Conservation (phyloP, 805 yeast genomes). For the Kuraishia piskuri region DNA sequence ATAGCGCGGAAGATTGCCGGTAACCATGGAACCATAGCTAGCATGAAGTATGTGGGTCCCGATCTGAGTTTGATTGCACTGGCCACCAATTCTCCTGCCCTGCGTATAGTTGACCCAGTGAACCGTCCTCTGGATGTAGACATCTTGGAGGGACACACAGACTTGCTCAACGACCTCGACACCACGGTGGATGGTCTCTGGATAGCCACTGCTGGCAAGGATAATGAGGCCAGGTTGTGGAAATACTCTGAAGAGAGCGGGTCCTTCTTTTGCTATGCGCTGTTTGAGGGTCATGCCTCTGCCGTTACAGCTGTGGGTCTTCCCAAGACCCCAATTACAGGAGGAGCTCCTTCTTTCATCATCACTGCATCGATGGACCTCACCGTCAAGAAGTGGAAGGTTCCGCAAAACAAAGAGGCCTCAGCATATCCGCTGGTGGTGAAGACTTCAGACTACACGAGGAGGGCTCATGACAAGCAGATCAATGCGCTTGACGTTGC, state of each 20-base stretch:
- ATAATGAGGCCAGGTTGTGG: slow-evolving; percentile 83
- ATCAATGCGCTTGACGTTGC: slow-evolving; percentile 84
- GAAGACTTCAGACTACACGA: slow-evolving; percentile 71
- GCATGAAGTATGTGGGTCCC: slow-evolving; percentile 72
- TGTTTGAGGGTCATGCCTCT: slow-evolving; percentile 80
- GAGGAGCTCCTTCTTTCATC: slow-evolving; percentile 50
- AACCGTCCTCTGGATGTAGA: slow-evolving; percentile 50
- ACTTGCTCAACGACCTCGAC: slow-evolving; percentile 75
- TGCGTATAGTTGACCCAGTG: slow-evolving; percentile 64
- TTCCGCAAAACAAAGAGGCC: slow-evolving; percentile 36
- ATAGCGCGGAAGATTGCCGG: slow-evolving; percentile 64
- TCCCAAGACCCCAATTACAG: slow-evolving; percentile 40
- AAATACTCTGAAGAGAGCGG: slow-evolving; percentile 35
- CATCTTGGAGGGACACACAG: slow-evolving; percentile 74
- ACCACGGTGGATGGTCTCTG: slow-evolving; percentile 73
- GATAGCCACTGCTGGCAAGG: slow-evolving; percentile 91
- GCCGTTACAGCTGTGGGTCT: slow-evolving; percentile 77
- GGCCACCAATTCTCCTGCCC: slow-evolving; percentile 89
- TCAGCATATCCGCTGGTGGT: slow-evolving; percentile 24
- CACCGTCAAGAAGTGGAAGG: slow-evolving; percentile 79
- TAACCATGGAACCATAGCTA: slow-evolving; percentile 93
- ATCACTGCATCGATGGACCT: slow-evolving; percentile 82
- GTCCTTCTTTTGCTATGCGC: slow-evolving; percentile 40
- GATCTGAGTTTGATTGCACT: slow-evolving; percentile 52
- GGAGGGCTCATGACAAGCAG: slow-evolving; percentile 96